Evolutionary conservation across 306 rosid genomes (phyloP), one percentile per base, ranked within the genome.

Genomic region (Prinsepia uniflora): DNA sequence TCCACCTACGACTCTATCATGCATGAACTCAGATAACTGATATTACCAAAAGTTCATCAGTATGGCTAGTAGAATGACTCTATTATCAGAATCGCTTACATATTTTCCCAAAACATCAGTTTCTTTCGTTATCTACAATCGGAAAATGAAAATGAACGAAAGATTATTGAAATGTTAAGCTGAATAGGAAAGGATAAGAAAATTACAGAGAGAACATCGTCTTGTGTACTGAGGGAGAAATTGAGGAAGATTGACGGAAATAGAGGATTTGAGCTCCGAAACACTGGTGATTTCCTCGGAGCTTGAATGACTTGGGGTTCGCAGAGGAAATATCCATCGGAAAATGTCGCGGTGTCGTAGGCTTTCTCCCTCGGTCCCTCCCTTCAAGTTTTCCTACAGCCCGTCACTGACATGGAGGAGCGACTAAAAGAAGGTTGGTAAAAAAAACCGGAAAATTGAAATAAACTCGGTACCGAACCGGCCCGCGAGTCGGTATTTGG

Each of bases 161-260:
- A 10, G 46, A 49, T 3, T 19, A 56, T 18, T 19, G 20, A 1
- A 5, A 13, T n/a, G 55, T 30, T 15, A 43, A 19, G 49, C 3
- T 5, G 44, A 24, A 67, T 9, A 0, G 30, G 53, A 49, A 10
- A 9, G 62, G 39, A 39, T 56, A 15, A 39, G 62, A 40, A 7
- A 17, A 24, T 78, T 72, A 78, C 81, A 7, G 76, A 63, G 34
- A 78, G 72, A 20, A 66, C 42, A 24, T 65, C 77, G 50, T 72
- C 77, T 50, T 50, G 40, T 22, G 74, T 72, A 67, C 6, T 59
- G 70, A 12, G 69, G 42, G 70, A 72, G 73, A 15, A 72, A 78
- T 10, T 59, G 64, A 15, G 11, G 61, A 70, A 78, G 77, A 69
- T 48, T 65, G 64, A 60, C 10, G 70, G 81, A 59, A 68, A 78